A percentile compares a stretch with the other conserved stretches of the same genome.
These are phyloP conservation scores for Euphorbia peplus DNA, from an alignment of 345 rosid species.

Conservation along the genomic window DNA sequence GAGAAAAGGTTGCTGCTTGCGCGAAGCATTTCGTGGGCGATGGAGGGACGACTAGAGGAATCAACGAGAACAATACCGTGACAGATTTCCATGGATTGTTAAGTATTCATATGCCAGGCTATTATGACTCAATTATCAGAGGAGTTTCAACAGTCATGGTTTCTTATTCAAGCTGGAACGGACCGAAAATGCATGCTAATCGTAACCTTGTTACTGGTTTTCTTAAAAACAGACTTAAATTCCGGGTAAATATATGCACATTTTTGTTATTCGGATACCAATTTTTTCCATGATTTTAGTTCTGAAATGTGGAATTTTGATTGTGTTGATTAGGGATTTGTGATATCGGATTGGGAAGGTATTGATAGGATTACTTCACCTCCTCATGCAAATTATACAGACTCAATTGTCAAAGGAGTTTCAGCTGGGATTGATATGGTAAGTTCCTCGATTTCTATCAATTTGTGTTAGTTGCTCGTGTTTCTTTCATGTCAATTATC, in stretches of 20 bases:
- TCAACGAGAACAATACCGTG: slow-evolving; percentile 35
- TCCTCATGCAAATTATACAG: slow-evolving; percentile 25
- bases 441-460: background rate
- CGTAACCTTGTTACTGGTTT: slow-evolving; percentile 26
- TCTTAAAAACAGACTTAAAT: slow-evolving; percentile 30
- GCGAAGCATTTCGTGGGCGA: slow-evolving; percentile 40
- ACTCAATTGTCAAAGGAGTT: slow-evolving; percentile 25
- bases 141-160: slow-evolving; percentile 41
- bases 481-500: too few species aligned
- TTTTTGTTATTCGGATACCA: background rate
- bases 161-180: slow-evolving; percentile 43
- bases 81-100: slow-evolving; percentile 14
- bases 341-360: slow-evolving; percentile 31
- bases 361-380: slow-evolving; percentile 33
- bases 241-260: slow-evolving; percentile 17
- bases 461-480: too few species aligned
- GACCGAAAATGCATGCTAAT: slow-evolving; percentile 43
- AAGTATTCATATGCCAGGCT: slow-evolving; percentile 36
- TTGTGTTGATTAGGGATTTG: slow-evolving; percentile 20
- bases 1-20: slow-evolving; percentile 37
- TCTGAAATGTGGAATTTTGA: too few species aligned
- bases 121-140: slow-evolving; percentile 21
- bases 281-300: too few species aligned
- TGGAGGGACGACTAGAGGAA: slow-evolving; percentile 34
- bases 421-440: slow-evolving; percentile 33